Evolutionary conservation across 106 monocot species (phyloP).

Genomic region (Posidonia australis): DNA sequence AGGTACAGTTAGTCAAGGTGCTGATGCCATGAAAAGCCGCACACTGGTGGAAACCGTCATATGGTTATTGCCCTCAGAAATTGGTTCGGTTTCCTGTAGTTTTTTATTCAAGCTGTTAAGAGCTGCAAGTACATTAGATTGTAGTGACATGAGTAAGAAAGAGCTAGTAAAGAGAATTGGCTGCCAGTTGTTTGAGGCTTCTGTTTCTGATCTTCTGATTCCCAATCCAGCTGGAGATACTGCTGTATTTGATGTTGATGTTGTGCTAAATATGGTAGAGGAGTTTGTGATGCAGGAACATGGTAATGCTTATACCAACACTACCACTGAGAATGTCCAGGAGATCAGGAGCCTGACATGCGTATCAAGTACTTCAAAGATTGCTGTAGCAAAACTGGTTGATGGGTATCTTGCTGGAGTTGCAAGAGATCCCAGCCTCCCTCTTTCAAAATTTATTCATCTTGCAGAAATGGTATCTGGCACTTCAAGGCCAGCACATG

Average conservation of each 20-base stretch:
- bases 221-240: constrained; percentile 40
- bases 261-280: constrained; percentile 54
- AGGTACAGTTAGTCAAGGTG: constrained; percentile 19
- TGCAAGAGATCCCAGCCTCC: constrained; percentile 57
- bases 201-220: constrained; percentile 65
- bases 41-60: constrained; percentile 44
- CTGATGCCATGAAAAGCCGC: constrained; percentile 23
- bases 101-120: constrained; percentile 62
- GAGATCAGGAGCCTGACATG: constrained; percentile 25
- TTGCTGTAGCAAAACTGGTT: constrained; percentile 46
- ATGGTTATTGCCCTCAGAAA: constrained; percentile 55
- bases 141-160: constrained; percentile 42
- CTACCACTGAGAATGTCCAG: constrained; percentile 15
- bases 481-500: constrained; percentile 30
- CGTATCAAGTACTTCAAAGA: constrained; percentile 15
- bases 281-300: constrained; percentile 56
- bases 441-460: constrained; percentile 40
- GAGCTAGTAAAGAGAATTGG: constrained; percentile 58
- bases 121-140: constrained; percentile 38
- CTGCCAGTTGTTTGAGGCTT: constrained; percentile 55
- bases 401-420: constrained; percentile 58
- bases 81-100: constrained; percentile 53
- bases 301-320: neutral
- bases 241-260: constrained; percentile 50
- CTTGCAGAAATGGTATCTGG: constrained; percentile 44